These are phyloP conservation scores for Alnus rubra DNA, from an alignment of 306 rosid species.

Conservation along the genomic window DNA sequence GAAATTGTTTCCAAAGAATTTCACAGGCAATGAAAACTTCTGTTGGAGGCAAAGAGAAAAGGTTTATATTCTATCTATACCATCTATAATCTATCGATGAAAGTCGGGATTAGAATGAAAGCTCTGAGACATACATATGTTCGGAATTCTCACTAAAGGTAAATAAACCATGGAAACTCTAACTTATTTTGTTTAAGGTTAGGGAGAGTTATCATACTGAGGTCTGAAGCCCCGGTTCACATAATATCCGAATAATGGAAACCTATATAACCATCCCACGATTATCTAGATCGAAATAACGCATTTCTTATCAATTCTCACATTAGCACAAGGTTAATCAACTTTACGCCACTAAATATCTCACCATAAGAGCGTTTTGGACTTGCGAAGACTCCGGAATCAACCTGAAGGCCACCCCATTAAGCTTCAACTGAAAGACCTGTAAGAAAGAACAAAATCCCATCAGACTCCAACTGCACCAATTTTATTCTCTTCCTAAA, in stretches of 20 bases:
- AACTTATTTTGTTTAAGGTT: not conserved
- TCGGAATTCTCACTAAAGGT: not conserved
- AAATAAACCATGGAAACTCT: not conserved
- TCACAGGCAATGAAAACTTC: not conserved
- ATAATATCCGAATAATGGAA: not conserved
- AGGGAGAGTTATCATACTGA: not conserved
- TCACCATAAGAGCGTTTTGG: constrained; percentile 65
- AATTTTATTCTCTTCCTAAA: not conserved
- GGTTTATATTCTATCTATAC: not conserved
- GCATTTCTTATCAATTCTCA: not conserved
- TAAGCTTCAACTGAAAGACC: constrained; percentile 86
- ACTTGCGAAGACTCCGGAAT: constrained; percentile 84
- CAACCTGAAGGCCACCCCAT: constrained; percentile 89
- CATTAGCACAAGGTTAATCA: not conserved
- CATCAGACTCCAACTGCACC: constrained; percentile 7
- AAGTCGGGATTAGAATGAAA: not conserved
- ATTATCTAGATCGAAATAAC: not conserved
- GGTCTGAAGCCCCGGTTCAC: not conserved
- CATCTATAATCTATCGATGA: not conserved
- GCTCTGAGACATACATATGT: not conserved
- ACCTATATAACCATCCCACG: not conserved
- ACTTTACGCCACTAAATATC: constrained; percentile 13
- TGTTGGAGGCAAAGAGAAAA: not conserved
- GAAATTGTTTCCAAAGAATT: not conserved
- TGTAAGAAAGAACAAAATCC: constrained; percentile 19